These are phyloP conservation scores for Zalerion maritima DNA, from an alignment of 495 filamentous ascomycete genomes.

Conservation along the genomic window DNA sequence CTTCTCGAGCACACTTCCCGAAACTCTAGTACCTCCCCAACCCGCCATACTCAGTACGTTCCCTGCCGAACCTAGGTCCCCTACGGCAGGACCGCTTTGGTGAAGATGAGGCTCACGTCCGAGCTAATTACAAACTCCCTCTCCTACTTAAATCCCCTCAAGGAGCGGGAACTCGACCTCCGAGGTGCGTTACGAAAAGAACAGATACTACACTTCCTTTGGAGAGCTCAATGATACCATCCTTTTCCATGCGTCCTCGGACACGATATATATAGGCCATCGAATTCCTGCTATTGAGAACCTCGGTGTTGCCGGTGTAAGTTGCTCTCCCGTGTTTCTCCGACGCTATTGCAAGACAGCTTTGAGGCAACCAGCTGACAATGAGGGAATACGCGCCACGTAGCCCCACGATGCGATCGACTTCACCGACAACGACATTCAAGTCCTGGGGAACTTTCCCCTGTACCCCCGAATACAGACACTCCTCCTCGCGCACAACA, in stretches of 20 bases:
- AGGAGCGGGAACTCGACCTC: slow-evolving; percentile 96
- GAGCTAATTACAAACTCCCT: slow-evolving; percentile 84
- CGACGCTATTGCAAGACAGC: too few species aligned
- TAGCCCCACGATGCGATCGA: slow-evolving; percentile 85
- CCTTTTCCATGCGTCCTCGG: too few species aligned
- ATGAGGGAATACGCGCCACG: not conserved
- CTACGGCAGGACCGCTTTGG: too few species aligned
- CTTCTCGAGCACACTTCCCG: too few species aligned
- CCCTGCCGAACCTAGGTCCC: too few species aligned
- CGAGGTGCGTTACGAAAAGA: slow-evolving; percentile 99
- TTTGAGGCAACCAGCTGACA: too few species aligned
- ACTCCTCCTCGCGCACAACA: slow-evolving; percentile 80
- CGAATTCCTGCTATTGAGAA: slow-evolving; percentile 98
- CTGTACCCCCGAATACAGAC: slow-evolving; percentile 73
- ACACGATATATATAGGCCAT: slow-evolving; percentile 73
- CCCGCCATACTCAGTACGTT: too few species aligned
- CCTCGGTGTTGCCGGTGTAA: slow-evolving; percentile 81
- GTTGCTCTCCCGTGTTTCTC: slow-evolving; percentile 16
- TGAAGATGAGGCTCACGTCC: slow-evolving; percentile 84
- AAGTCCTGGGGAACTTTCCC: slow-evolving; percentile 82
- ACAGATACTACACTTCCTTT: slow-evolving; percentile 86
- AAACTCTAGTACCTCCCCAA: too few species aligned
- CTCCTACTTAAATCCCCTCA: slow-evolving; percentile 94
- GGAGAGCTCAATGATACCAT: slow-evolving; percentile 27
- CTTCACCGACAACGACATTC: slow-evolving; percentile 96